Conservation (phyloP, 2,329 filamentous ascomycete genomes). For the Calonectria hongkongensis region DNA sequence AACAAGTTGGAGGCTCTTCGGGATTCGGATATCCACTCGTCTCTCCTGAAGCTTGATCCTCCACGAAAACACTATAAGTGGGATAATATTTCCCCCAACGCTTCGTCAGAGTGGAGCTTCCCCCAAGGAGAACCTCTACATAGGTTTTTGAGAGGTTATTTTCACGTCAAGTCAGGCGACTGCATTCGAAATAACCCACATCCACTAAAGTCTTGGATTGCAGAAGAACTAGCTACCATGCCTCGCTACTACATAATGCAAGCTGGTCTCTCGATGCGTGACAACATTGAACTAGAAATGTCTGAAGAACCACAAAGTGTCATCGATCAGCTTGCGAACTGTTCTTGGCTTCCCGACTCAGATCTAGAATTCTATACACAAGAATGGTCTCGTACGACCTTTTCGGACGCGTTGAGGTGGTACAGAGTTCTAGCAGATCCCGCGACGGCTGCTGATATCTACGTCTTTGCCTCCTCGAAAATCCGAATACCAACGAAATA, state of each 20-base stretch:
- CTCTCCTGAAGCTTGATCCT: slow-evolving; percentile 9
- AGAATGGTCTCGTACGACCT: slow-evolving; percentile 14
- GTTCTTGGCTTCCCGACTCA: background rate
- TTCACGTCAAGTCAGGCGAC: slow-evolving; percentile 7
- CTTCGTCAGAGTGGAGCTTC: background rate
- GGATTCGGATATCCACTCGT: background rate
- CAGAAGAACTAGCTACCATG: background rate
- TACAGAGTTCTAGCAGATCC: background rate
- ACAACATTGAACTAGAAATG: slow-evolving; percentile 17
- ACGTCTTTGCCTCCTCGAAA: background rate
- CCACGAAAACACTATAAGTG: slow-evolving; percentile 22
- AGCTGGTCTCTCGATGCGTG: slow-evolving; percentile 2
- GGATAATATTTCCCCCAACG: background rate
- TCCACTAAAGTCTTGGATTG: background rate
- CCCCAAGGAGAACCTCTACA: background rate
- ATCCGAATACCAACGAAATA: slow-evolving; percentile 5
- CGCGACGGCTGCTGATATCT: background rate
- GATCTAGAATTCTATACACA: background rate
- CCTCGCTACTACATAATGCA: slow-evolving; percentile 8
- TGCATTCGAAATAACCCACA: background rate
- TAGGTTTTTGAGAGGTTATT: background rate
- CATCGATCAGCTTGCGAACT: background rate
- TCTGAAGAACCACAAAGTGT: background rate
- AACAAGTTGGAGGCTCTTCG: no score
- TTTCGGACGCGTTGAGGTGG: slow-evolving; percentile 13